Evolutionary conservation across 2,329 filamentous ascomycete genomes (phyloP).

Genomic region (Trichoderma harzianum): DNA sequence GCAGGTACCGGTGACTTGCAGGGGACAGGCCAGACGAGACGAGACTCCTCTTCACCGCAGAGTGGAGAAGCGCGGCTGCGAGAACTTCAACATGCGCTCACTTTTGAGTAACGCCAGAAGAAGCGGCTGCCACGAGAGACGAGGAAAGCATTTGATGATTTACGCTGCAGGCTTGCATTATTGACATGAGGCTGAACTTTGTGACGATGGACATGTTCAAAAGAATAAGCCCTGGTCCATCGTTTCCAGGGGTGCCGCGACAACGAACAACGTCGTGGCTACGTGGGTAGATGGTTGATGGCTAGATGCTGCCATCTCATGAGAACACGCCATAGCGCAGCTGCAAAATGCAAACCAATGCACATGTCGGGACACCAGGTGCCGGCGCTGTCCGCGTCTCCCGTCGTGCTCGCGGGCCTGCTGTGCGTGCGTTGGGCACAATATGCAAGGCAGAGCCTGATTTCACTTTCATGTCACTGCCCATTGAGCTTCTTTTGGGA

Average conservation of each 20-base stretch:
- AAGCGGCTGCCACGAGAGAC: neutral
- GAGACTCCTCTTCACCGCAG: constrained; percentile 6
- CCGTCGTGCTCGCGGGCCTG: neutral
- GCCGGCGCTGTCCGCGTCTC: neutral
- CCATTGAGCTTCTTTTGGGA: neutral
- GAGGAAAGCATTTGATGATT: neutral
- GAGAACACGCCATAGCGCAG: neutral
- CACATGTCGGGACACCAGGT: neutral
- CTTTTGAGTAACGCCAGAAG: neutral
- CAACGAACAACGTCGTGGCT: neutral
- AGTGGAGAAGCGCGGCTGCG: constrained; percentile 14
- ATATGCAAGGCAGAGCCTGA: neutral
- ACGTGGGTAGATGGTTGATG: neutral
- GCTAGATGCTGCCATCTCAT: neutral
- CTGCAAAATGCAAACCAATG: neutral
- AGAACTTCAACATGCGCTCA: constrained; percentile 3
- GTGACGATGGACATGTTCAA: neutral
- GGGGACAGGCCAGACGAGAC: neutral
- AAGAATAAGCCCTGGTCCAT: neutral
- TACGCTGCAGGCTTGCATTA: neutral
- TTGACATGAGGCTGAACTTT: neutral
- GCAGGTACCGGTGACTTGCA: constrained; percentile 17
- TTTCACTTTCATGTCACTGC: neutral
- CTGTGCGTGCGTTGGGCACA: neutral
- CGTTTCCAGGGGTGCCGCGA: neutral